Evolutionary conservation across 1,284 basidiomycete genomes (phyloP).

Genomic region (Ustilago trichophora): DNA sequence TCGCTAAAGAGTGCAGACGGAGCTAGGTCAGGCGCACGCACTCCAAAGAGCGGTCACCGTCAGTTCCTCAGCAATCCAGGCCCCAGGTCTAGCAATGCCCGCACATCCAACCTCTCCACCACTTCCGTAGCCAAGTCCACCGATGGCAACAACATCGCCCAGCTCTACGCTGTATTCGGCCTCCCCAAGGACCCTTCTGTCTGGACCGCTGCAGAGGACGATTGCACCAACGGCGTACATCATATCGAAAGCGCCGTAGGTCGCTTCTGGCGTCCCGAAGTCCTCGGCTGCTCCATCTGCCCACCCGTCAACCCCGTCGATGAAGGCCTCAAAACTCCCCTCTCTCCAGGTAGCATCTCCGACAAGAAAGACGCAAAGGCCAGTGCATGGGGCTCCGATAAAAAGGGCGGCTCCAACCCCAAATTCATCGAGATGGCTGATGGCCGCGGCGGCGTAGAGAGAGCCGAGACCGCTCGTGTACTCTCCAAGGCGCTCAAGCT

Average conservation of each 20-base stretch:
- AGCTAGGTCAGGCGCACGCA: conserved; percentile 12
- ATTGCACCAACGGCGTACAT: conserved; percentile 82
- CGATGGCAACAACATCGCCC: conserved; percentile 67
- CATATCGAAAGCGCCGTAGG: conserved; percentile 87
- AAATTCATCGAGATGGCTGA: conserved; percentile 64
- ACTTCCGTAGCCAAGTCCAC: conserved; percentile 21
- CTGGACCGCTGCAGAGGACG: conserved; percentile 93
- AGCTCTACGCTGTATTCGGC: conserved; percentile 70
- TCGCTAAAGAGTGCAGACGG: conserved; percentile 33
- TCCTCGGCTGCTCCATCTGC: conserved; percentile 68
- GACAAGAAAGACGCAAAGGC: conserved; percentile 35
- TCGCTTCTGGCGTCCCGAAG: conserved; percentile 93
- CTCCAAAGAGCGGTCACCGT: conserved; percentile 19
- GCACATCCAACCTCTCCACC: conserved; percentile 23
- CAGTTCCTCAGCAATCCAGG: conserved; percentile 24
- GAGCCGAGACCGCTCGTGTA: conserved; percentile 58
- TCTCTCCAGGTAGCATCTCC: conserved; percentile 10
- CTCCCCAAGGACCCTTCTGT: conserved; percentile 68
- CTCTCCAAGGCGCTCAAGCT: conserved; percentile 69
- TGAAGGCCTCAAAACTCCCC: conserved; percentile 14
- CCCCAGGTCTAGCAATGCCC: conserved; percentile 5
- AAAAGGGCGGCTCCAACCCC: conserved; percentile 55
- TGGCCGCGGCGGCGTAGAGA: conserved; percentile 54
- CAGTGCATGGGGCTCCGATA: conserved; percentile 44
- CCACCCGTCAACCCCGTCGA: conserved; percentile 67